Percentiles rank a stretch among this genome's conserved stretches.
Conservation (phyloP, 202 grass and related monocot genomes). For the Hordeum pubiflorum region DNA sequence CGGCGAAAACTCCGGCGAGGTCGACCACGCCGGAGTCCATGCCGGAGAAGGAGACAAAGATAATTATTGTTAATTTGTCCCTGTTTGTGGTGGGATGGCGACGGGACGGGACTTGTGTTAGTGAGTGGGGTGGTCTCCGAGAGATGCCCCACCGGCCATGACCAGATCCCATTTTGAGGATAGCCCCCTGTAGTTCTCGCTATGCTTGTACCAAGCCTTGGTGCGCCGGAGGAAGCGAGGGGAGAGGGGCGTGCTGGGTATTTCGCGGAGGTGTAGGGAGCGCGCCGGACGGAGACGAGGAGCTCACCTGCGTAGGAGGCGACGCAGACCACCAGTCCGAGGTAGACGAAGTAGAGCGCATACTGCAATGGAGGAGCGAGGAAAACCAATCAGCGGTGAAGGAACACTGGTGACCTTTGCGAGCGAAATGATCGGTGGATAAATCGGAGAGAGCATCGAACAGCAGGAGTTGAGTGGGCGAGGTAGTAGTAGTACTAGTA, state of each 20-base stretch:
- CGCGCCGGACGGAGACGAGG: not conserved
- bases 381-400: not conserved
- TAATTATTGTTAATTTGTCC: conserved; percentile 16
- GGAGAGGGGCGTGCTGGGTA: not conserved
- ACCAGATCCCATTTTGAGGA: conserved; percentile 22
- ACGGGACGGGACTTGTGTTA: conserved; percentile 44
- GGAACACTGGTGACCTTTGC: not conserved
- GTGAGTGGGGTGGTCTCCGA: conserved; percentile 36
- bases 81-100: conserved; percentile 21
- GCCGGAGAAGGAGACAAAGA: conserved; percentile 26
- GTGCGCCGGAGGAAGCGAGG: not conserved
- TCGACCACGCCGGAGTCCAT: not conserved
- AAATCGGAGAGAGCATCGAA: not conserved
- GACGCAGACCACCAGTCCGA: conserved; percentile 80
- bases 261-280: not conserved
- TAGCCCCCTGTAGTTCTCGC: not conserved
- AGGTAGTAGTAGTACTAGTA: not conserved
- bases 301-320: conserved; percentile 92
- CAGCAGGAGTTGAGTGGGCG: not conserved
- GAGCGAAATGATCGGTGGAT: not conserved
- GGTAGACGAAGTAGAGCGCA: conserved; percentile 98
- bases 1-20: conserved; percentile 23
- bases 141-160: conserved; percentile 38
- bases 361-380: conserved; percentile 47
- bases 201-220: not conserved